Evolutionary conservation across 805 yeast genomes (phyloP), one percentile per base, ranked within the genome.

Genomic region (Wickerhamiella siamensis): DNA sequence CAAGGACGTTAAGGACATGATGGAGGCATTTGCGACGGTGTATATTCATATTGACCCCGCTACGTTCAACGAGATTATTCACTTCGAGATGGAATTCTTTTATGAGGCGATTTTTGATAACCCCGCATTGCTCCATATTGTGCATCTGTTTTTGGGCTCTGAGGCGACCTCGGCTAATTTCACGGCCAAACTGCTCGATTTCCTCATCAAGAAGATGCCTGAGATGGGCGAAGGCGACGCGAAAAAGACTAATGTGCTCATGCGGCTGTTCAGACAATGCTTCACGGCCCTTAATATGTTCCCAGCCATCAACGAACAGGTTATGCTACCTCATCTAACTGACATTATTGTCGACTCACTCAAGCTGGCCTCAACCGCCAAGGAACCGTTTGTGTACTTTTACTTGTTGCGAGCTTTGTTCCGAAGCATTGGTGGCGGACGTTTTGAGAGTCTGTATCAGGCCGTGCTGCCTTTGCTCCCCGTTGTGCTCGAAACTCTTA

Each of bases 281-380:
- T 88, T 91, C 61, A 84, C 88, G 94, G 86, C 95, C 2, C 96
- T 91, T 3, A 88, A 84, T 52, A 65, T 88, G 39, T 88, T 86
- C 57, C 96, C 97, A 0, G 47, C 58, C 0, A 74, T 80, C 2
- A 93, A 91, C 56, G 98, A 93, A 60, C 67, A 74, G 44, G 95
- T 91, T 4, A 70, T 91, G 6, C 64, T 87, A 35, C 96, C 96
- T 1, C 94, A 91, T 55, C 69, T 91, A 54, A 80, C 83, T 55
- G 77, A 80, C 45, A 65, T 93, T 52, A 86, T 91, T 27, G 64
- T 91, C 48, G 78, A 81, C 43, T 82, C 93, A 0, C 65, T 91
- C 56, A 76, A 77, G 44, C 69, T 75, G 41, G 77, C 95, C 0
- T 80, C 95, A 1, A 75, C 77, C 5, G 83, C 96, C 0, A 80